These are phyloP conservation scores for Trypanosoma melophagium DNA, from an alignment of 208 protist species.

Conservation along the genomic window DNA sequence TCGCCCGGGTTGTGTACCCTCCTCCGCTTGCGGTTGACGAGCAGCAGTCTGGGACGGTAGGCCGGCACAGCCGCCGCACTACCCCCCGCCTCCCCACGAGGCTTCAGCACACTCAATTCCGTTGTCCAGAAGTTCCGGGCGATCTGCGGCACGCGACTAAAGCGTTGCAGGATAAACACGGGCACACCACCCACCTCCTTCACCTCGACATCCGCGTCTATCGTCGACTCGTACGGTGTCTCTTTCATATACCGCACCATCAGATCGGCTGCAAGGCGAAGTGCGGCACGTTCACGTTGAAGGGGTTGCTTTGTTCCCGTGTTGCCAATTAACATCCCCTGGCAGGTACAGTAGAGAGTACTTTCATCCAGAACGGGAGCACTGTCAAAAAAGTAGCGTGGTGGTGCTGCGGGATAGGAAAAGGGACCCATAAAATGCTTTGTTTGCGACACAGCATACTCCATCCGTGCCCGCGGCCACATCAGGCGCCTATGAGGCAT, in stretches of 20 bases:
- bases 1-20: slow-evolving; percentile 31
- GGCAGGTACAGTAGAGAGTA: slow-evolving; percentile 22
- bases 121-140: slow-evolving; percentile 11
- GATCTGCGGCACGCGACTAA: slow-evolving; percentile 8
- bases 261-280: slow-evolving; percentile 13
- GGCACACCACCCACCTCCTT: not conserved
- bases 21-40: slow-evolving; percentile 38
- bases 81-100: not conserved
- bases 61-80: not conserved
- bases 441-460: slow-evolving; percentile 1
- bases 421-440: slow-evolving; percentile 14
- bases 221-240: slow-evolving; percentile 14
- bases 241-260: slow-evolving; percentile 16
- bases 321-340: slow-evolving; percentile 3
- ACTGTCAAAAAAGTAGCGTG: slow-evolving; percentile 16
- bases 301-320: not conserved
- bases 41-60: slow-evolving; percentile 34
- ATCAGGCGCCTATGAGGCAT: not conserved
- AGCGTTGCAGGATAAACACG: slow-evolving; percentile 4
- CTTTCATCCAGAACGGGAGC: slow-evolving; percentile 8
- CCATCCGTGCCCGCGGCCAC: slow-evolving; percentile 2
- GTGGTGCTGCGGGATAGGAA: slow-evolving; percentile 10
- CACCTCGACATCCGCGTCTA: not conserved
- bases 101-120: not conserved
- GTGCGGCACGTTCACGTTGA: not conserved